Percentiles rank a stretch among this genome's conserved stretches.
Evolutionary conservation across 2,329 filamentous ascomycete genomes (phyloP).

Genomic region (Colletotrichum cereale): DNA sequence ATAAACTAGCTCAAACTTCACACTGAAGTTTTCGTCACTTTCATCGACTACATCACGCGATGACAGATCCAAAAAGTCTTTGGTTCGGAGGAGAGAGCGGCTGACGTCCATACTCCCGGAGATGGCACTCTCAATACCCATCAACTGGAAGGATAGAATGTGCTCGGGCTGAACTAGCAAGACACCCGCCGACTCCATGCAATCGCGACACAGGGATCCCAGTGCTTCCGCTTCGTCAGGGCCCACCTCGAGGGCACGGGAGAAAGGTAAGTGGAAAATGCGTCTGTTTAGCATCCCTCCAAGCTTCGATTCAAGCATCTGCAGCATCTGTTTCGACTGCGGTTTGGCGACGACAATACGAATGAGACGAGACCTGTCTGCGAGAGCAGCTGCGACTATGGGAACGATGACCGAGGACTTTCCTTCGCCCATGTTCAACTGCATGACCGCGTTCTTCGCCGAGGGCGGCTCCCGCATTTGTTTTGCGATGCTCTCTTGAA

Average conservation of each 20-base stretch:
- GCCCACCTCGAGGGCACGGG: slow-evolving; percentile 58
- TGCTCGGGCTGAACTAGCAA: slow-evolving; percentile 74
- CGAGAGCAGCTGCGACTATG: slow-evolving; percentile 67
- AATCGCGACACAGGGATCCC: slow-evolving; percentile 55
- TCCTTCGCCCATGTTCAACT: slow-evolving; percentile 79
- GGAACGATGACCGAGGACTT: slow-evolving; percentile 79
- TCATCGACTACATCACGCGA: slow-evolving; percentile 73
- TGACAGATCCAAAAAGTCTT: slow-evolving; percentile 57
- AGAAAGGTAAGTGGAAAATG: slow-evolving; percentile 71
- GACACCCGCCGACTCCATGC: slow-evolving; percentile 64
- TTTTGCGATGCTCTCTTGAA: slow-evolving; percentile 69
- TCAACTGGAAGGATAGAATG: slow-evolving; percentile 72
- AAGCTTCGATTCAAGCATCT: slow-evolving; percentile 66
- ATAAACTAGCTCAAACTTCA: slow-evolving; percentile 75
- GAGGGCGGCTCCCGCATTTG: slow-evolving; percentile 63
- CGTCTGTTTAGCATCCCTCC: slow-evolving; percentile 67
- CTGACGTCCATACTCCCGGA: slow-evolving; percentile 48
- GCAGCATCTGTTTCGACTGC: slow-evolving; percentile 70
- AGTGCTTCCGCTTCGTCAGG: slow-evolving; percentile 51
- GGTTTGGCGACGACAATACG: slow-evolving; percentile 73
- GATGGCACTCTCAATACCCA: slow-evolving; percentile 65
- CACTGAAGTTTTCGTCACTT: slow-evolving; percentile 75
- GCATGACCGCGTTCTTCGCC: slow-evolving; percentile 66
- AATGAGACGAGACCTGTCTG: slow-evolving; percentile 63
- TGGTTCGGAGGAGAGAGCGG: slow-evolving; percentile 52